Percentiles rank a stretch among this genome's conserved stretches.
phyloP scores from a whole-genome alignment of 2,329 filamentous ascomycete species.

The Seiridium unicorne region DNA sequence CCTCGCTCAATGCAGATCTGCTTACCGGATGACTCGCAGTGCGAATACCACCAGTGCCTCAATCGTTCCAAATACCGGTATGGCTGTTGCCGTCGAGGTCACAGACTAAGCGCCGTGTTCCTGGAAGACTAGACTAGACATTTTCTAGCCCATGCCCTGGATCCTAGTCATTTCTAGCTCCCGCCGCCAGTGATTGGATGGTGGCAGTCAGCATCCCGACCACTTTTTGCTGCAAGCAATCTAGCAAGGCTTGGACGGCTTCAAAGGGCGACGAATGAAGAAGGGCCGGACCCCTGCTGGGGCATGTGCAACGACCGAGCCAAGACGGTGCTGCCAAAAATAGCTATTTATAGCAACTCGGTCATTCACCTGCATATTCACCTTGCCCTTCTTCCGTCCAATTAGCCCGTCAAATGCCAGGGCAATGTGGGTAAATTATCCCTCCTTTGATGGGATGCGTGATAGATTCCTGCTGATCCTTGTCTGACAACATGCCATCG shows the following conservation, averaged over 20 bases:
- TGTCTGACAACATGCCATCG: not conserved
- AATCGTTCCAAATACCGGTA: not conserved
- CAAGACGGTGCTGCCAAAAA: slow-evolving; percentile 23
- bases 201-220: not conserved
- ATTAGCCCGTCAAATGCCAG: not conserved
- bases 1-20: too few species aligned
- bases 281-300: not conserved
- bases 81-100: not conserved
- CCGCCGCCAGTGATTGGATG: slow-evolving; percentile 1
- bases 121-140: not conserved
- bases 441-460: not conserved
- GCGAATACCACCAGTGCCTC: not conserved
- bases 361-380: slow-evolving; percentile 3
- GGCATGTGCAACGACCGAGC: not conserved
- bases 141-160: not conserved
- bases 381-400: not conserved
- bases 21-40: too few species aligned
- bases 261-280: not conserved
- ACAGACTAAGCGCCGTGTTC: not conserved
- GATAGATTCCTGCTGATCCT: not conserved
- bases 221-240: slow-evolving; percentile 3
- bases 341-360: slow-evolving; percentile 30
- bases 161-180: not conserved
- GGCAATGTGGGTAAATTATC: slow-evolving; percentile 4
- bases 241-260: not conserved